Conservation (phyloP, 1,284 basidiomycete genomes). For the Ganoderma sp. region DNA sequence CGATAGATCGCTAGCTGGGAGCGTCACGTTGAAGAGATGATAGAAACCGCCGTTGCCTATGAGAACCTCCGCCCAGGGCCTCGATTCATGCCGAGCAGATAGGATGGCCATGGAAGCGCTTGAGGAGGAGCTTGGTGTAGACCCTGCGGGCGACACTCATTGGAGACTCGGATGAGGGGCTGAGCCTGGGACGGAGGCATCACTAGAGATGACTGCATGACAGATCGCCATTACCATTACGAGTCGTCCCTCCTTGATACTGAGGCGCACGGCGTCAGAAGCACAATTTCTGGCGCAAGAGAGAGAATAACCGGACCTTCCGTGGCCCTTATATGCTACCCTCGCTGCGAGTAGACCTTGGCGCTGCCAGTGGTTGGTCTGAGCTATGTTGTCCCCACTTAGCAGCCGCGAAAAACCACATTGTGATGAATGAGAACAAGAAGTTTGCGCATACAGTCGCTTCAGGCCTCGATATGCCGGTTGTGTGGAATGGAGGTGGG, state of each 20-base stretch:
- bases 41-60: constrained; percentile 42
- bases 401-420: no score
- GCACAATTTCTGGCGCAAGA: background rate
- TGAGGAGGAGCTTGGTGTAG: constrained; percentile 30
- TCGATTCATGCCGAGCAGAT: constrained; percentile 6
- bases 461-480: no score
- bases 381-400: no score
- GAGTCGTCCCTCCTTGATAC: background rate
- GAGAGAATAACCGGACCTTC: background rate
- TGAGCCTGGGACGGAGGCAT: background rate
- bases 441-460: no score
- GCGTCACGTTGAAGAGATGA: constrained; percentile 40
- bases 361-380: no score
- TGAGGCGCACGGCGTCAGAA: background rate
- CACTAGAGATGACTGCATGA: background rate
- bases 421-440: no score
- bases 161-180: background rate
- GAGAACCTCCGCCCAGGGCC: constrained; percentile 8
- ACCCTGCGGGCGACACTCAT: constrained; percentile 21
- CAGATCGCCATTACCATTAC: background rate
- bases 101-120: constrained; percentile 29
- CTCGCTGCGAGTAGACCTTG: background rate
- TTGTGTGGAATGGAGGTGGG: no score
- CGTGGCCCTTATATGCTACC: background rate
- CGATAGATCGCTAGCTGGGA: constrained; percentile 30